Evolutionary conservation across 139 green algal species (phyloP).

Genomic region (Ettlia oleoabundans): DNA sequence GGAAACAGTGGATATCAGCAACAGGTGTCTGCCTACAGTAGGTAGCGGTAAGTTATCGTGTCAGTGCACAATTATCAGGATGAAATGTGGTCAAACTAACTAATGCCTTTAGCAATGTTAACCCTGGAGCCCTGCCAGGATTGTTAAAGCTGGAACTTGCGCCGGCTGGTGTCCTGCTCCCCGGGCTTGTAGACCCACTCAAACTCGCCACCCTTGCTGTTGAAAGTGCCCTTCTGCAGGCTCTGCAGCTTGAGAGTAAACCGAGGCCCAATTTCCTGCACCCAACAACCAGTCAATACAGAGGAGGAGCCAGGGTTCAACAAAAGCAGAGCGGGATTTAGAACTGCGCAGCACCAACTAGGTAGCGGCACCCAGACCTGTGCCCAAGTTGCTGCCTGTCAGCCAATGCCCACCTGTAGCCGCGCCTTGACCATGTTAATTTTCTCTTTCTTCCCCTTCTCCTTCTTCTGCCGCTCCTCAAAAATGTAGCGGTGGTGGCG

Average conservation of each 20-base stretch:
- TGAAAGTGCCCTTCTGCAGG: conserved; percentile 96
- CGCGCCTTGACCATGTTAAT: conserved; percentile 59
- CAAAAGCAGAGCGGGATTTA: not conserved
- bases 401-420: conserved; percentile 59
- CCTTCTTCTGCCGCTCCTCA: conserved; percentile 79
- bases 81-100: no score
- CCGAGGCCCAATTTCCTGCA: conserved; percentile 94
- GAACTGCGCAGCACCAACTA: not conserved
- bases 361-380: not conserved
- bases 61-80: no score
- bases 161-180: conserved; percentile 80
- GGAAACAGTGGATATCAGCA: no score
- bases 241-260: conserved; percentile 95
- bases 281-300: not conserved
- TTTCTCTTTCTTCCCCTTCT: conserved; percentile 66
- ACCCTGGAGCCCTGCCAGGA: not conserved
- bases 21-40: no score
- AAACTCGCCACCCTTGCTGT: conserved; percentile 94
- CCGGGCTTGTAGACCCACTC: conserved; percentile 89
- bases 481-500: conserved; percentile 94
- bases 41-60: no score
- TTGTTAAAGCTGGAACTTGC: conserved; percentile 75
- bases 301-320: not conserved
- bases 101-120: no score
- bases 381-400: not conserved